Evolutionary conservation across 768 basidiomycete species (phyloP).

Genomic region (Pulveroboletus sp.): DNA sequence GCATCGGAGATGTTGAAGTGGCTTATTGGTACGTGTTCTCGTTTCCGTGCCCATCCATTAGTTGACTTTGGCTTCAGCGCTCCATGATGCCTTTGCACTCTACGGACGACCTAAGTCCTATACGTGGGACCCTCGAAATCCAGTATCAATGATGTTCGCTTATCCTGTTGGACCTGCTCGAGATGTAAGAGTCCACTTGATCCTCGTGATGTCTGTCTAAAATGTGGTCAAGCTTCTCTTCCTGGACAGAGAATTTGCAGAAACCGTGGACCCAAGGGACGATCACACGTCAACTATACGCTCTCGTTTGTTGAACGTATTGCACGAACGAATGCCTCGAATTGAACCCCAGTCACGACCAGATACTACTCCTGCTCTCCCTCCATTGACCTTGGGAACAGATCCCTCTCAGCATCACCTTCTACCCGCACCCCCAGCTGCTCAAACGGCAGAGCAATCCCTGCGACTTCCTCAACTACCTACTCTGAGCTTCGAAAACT

Average conservation of each 20-base stretch:
- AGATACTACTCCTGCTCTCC: constrained; percentile 13
- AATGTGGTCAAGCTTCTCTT: constrained; percentile 61
- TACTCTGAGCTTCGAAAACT: constrained; percentile 46
- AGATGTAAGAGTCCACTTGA: constrained; percentile 53
- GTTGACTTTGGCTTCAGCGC: constrained; percentile 39
- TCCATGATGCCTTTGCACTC: constrained; percentile 82
- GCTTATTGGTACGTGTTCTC: constrained; percentile 64
- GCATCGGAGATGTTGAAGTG: constrained; percentile 86
- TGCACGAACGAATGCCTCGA: constrained; percentile 59
- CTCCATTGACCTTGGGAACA: constrained; percentile 13
- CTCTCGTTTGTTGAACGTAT: constrained; percentile 53
- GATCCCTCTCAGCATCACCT: constrained; percentile 28
- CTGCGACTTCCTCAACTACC: constrained; percentile 48
- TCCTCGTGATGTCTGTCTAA: constrained; percentile 11
- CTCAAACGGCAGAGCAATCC: constrained; percentile 7
- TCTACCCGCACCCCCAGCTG: constrained; percentile 16
- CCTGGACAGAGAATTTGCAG: constrained; percentile 78
- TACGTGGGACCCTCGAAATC: constrained; percentile 86
- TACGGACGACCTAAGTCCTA: constrained; percentile 86
- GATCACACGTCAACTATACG: constrained; percentile 73
- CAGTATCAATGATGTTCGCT: constrained; percentile 83
- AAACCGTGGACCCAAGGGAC: constrained; percentile 70
- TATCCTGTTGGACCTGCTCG: constrained; percentile 84
- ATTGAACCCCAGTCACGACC: constrained; percentile 18
- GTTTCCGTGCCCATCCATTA: not conserved